phyloP scores from a whole-genome alignment of 1,284 basidiomycete species.

The Sporisorium sorghi region DNA sequence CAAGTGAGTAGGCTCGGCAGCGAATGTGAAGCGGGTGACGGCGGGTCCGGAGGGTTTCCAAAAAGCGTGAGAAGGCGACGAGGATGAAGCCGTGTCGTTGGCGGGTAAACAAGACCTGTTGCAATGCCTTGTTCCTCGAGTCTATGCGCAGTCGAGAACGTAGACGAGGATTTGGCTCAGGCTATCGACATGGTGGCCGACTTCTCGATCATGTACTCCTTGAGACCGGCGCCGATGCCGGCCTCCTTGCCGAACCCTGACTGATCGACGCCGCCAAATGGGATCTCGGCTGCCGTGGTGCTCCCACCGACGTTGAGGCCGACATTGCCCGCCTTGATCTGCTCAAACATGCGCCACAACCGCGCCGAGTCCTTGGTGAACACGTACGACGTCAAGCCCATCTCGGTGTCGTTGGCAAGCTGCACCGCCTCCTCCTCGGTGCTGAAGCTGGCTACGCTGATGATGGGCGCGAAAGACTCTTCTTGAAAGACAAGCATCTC shows the following conservation, averaged over 20 bases:
- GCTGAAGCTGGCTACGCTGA: slow-evolving; percentile 79
- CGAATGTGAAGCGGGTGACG: too few relatives aligned
- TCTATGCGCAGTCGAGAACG: neutral
- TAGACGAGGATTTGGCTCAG: slow-evolving; percentile 12
- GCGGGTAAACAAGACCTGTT: neutral
- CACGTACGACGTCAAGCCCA: slow-evolving; percentile 79
- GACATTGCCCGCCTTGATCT: slow-evolving; percentile 95
- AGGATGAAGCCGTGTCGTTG: neutral
- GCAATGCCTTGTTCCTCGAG: slow-evolving; percentile 1
- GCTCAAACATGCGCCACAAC: slow-evolving; percentile 94
- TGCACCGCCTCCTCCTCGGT: slow-evolving; percentile 90
- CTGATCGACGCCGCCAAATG: slow-evolving; percentile 91
- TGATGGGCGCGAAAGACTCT: slow-evolving; percentile 69
- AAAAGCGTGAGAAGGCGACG: neutral
- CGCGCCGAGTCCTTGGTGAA: slow-evolving; percentile 80
- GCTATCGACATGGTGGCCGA: slow-evolving; percentile 52
- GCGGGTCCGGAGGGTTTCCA: neutral
- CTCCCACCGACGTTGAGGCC: slow-evolving; percentile 72
- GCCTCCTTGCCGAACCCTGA: slow-evolving; percentile 74
- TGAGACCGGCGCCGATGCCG: slow-evolving; percentile 79
- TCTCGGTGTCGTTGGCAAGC: slow-evolving; percentile 83
- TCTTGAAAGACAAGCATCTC: slow-evolving; percentile 72
- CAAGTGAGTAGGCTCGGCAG: neutral
- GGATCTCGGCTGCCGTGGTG: slow-evolving; percentile 60
- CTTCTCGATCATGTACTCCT: slow-evolving; percentile 74